Conservation (phyloP, 2,329 filamentous ascomycete genomes). For the Calycina herbarum region DNA sequence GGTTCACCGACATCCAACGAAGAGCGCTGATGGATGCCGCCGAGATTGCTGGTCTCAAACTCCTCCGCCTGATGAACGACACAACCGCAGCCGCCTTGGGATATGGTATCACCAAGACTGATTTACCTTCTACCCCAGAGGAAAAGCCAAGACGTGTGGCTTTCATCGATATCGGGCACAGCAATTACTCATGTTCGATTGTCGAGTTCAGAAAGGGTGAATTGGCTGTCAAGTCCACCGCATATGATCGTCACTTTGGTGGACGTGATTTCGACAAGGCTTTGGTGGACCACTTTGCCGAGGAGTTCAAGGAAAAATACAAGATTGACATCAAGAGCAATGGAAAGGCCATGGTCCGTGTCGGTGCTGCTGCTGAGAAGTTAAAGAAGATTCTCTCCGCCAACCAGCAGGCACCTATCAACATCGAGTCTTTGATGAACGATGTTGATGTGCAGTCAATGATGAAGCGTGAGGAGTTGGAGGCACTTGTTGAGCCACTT, state of each 20-base stretch:
- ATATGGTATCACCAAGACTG: conserved; percentile 96
- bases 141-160: conserved; percentile 89
- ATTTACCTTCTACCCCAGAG: conserved; percentile 75
- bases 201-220: conserved; percentile 98
- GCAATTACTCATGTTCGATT: conserved; percentile 90
- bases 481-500: conserved; percentile 84
- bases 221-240: conserved; percentile 86
- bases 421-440: conserved; percentile 98
- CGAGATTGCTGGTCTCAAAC: conserved; percentile 90
- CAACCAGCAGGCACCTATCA: conserved; percentile 88
- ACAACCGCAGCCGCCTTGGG: conserved; percentile 94
- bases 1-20: conserved; percentile 96
- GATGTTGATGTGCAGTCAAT: conserved; percentile 87
- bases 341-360: conserved; percentile 84
- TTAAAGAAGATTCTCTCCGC: conserved; percentile 97
- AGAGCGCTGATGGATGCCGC: conserved; percentile 85
- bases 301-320: conserved; percentile 97
- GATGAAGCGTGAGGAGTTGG: conserved; percentile 92
- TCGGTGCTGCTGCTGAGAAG: conserved; percentile 89
- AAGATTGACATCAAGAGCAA: conserved; percentile 94
- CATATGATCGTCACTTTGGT: conserved; percentile 94
- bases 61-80: conserved; percentile 94
- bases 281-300: conserved; percentile 88
- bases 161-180: conserved; percentile 95
- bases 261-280: conserved; percentile 97